Evolutionary conservation across 192 early-diverging fungal species (phyloP).

Genomic region (Coemansia aciculifera): DNA sequence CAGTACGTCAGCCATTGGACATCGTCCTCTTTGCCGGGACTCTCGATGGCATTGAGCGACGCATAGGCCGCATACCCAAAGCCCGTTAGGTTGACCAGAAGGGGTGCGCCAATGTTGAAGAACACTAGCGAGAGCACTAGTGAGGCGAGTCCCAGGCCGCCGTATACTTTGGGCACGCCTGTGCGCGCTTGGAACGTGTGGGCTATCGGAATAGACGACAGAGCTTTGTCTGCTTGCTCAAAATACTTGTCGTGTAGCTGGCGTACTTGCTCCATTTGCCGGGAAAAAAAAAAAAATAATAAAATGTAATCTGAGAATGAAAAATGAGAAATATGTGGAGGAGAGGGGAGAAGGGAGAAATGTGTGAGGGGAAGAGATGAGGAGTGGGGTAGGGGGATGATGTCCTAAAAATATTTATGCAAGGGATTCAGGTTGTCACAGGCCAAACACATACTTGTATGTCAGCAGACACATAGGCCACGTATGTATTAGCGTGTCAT

Average conservation of each 20-base stretch:
- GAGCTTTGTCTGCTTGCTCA: slow-evolving; percentile 63
- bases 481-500: background rate
- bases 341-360: background rate
- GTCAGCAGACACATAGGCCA: background rate
- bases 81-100: slow-evolving; percentile 82
- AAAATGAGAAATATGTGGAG: background rate
- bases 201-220: slow-evolving; percentile 66
- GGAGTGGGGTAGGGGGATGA: background rate
- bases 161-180: slow-evolving; percentile 89
- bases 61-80: slow-evolving; percentile 94
- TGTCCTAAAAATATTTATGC: background rate
- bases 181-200: slow-evolving; percentile 71
- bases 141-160: slow-evolving; percentile 63
- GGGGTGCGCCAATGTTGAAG: slow-evolving; percentile 80
- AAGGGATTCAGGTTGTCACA: background rate
- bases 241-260: slow-evolving; percentile 50
- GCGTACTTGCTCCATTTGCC: slow-evolving; percentile 42
- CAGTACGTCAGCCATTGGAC: slow-evolving; percentile 93
- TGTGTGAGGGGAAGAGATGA: background rate
- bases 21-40: slow-evolving; percentile 72
- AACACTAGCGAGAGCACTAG: slow-evolving; percentile 77
- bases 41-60: slow-evolving; percentile 91
- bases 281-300: background rate
- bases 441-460: background rate
- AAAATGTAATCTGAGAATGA: background rate